Percentiles rank a stretch among this genome's conserved stretches.
phyloP scores from a whole-genome alignment of 805 yeast genomes.

The Yamadazyma insecticola region DNA sequence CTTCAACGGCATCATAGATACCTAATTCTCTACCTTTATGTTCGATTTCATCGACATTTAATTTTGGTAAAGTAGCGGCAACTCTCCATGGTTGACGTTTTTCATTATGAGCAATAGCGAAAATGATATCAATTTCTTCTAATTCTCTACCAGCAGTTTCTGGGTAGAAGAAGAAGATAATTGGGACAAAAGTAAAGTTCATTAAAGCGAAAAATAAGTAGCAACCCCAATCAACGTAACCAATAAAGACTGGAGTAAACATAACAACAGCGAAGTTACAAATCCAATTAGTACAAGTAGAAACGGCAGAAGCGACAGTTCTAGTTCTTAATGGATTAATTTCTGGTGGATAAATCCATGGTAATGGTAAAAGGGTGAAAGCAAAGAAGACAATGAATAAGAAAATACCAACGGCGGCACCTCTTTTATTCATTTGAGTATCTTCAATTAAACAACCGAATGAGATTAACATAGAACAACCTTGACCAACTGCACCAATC shows the following conservation, averaged over 20 bases:
- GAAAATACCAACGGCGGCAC: slow-evolving; percentile 43
- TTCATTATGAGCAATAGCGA: slow-evolving; percentile 49
- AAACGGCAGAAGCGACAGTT: slow-evolving; percentile 39
- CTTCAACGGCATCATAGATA: slow-evolving; percentile 41
- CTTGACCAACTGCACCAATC: slow-evolving; percentile 40
- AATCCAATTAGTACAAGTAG: slow-evolving; percentile 43
- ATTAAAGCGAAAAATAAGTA: slow-evolving; percentile 38
- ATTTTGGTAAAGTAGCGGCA: slow-evolving; percentile 57
- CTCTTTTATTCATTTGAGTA: slow-evolving; percentile 30
- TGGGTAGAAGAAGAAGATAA: slow-evolving; percentile 40
- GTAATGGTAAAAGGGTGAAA: slow-evolving; percentile 38
- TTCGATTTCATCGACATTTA: slow-evolving; percentile 51
- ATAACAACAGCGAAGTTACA: slow-evolving; percentile 41
- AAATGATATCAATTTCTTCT: slow-evolving; percentile 51
- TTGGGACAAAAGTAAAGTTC: slow-evolving; percentile 32
- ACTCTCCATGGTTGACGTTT: slow-evolving; percentile 56
- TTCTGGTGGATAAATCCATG: slow-evolving; percentile 46
- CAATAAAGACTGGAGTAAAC: slow-evolving; percentile 42
- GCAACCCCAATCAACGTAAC: slow-evolving; percentile 33
- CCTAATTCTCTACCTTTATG: slow-evolving; percentile 56
- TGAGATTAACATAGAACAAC: slow-evolving; percentile 32
- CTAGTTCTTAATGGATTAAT: slow-evolving; percentile 43
- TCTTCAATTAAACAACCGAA: slow-evolving; percentile 34
- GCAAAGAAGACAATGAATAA: slow-evolving; percentile 40
- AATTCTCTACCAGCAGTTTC: slow-evolving; percentile 41